These are phyloP conservation scores for Auriculariales sp. DNA, from an alignment of 768 basidiomycete genomes.

Conservation along the genomic window DNA sequence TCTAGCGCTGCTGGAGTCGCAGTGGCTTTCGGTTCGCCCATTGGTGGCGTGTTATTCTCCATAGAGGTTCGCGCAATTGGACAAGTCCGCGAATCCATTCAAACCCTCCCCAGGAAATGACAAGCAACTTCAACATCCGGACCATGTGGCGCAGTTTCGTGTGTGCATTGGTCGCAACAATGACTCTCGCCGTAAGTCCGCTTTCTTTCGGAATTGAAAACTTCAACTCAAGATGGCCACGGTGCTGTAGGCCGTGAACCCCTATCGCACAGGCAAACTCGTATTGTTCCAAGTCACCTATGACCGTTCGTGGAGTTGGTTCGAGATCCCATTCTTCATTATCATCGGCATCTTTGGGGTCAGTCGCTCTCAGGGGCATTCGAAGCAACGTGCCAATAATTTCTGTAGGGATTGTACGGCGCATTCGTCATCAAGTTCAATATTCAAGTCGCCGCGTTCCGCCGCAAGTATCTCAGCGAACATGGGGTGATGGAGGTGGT, in stretches of 20 bases:
- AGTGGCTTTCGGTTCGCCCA: constrained; percentile 95
- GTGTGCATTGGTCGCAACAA: constrained; percentile 92
- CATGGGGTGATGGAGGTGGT: constrained; percentile 87
- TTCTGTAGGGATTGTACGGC: constrained; percentile 78
- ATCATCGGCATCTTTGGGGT: constrained; percentile 94
- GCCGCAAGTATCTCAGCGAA: constrained; percentile 72
- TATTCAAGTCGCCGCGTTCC: constrained; percentile 86
- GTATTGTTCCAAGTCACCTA: constrained; percentile 98
- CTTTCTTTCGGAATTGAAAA: not conserved
- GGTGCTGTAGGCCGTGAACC: constrained; percentile 75
- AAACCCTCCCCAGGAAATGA: constrained; percentile 80
- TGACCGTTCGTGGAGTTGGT: constrained; percentile 96
- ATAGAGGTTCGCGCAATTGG: constrained; percentile 55
- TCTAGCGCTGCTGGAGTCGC: constrained; percentile 97
- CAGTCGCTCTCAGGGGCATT: constrained; percentile 13
- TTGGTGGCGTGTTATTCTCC: constrained; percentile 93
- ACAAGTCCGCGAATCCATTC: not conserved
- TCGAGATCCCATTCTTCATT: constrained; percentile 93
- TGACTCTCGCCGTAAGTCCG: constrained; percentile 85
- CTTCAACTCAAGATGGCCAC: constrained; percentile 3
- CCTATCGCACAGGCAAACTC: constrained; percentile 93
- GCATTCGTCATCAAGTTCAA: constrained; percentile 97
- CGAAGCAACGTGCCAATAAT: not conserved
- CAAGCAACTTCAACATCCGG: constrained; percentile 87
- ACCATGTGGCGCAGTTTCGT: constrained; percentile 99